Conservation (phyloP, 495 filamentous ascomycete species). For the Penicillium subrubescens region DNA sequence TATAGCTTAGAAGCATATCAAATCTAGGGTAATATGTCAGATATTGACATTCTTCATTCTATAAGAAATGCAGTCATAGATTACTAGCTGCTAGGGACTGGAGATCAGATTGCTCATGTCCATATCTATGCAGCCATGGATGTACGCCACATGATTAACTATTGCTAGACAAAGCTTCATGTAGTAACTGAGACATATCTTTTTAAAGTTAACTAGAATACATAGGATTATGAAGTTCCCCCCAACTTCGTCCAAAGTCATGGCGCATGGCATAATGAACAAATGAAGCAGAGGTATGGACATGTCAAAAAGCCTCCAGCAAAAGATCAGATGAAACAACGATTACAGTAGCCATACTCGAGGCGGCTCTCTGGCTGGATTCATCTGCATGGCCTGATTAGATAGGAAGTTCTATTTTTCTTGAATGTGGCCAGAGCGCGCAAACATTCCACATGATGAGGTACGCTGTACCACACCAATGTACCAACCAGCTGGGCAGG, state of each 20-base stretch:
- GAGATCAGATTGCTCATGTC: background rate
- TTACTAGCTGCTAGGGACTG: background rate
- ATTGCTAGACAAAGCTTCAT: background rate
- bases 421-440: background rate
- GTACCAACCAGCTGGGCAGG: background rate
- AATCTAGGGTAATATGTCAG: too few species aligned
- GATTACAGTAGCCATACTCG: background rate
- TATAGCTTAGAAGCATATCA: too few species aligned
- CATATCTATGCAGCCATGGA: background rate
- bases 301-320: background rate
- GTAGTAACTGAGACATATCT: background rate
- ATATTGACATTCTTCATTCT: background rate
- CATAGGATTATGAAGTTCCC: background rate
- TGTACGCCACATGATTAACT: background rate
- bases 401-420: background rate
- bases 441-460: background rate
- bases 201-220: background rate
- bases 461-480: background rate
- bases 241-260: background rate
- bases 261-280: background rate
- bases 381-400: background rate
- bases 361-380: background rate
- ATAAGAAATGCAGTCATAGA: background rate
- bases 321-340: background rate
- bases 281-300: background rate